Evolutionary conservation across 139 green algal species (phyloP).

Genomic region (Edaphochlamys debaryana): DNA sequence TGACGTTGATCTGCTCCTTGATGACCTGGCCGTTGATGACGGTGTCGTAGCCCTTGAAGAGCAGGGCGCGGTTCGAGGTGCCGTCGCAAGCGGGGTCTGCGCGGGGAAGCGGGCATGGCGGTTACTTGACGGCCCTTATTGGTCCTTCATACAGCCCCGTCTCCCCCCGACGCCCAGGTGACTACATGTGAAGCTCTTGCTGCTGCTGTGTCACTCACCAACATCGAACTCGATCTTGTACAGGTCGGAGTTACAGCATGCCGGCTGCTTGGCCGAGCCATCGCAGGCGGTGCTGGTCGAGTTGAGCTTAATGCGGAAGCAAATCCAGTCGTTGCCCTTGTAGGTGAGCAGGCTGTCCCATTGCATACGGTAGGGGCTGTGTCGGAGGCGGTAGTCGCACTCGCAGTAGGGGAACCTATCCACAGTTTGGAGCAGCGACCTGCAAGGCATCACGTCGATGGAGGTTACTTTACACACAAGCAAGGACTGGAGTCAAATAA

Average conservation of each 20-base stretch:
- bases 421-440: background rate
- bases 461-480: background rate
- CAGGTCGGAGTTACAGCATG: constrained; percentile 6
- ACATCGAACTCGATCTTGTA: constrained; percentile 34
- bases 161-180: too few relatives aligned
- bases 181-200: too few relatives aligned
- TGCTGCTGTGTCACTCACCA: too few relatives aligned
- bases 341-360: background rate
- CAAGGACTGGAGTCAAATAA: too few relatives aligned
- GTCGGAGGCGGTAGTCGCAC: background rate
- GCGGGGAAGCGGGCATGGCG: too few relatives aligned
- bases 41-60: background rate
- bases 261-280: too few relatives aligned
- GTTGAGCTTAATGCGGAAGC: background rate
- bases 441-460: too few relatives aligned
- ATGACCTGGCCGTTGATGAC: too few relatives aligned
- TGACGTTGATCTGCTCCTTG: background rate
- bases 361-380: background rate
- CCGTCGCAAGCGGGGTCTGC: constrained; percentile 8
- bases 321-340: constrained; percentile 2
- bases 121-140: too few relatives aligned
- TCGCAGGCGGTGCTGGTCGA: background rate
- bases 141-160: too few relatives aligned
- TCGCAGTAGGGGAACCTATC: constrained; percentile 15
- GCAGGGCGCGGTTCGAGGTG: background rate